A percentile compares a stretch with the other conserved stretches of the same genome.
These are phyloP conservation scores for Schoenoplectus tabernaemontani DNA, from an alignment of 202 grass and related monocot species.

Conservation along the genomic window DNA sequence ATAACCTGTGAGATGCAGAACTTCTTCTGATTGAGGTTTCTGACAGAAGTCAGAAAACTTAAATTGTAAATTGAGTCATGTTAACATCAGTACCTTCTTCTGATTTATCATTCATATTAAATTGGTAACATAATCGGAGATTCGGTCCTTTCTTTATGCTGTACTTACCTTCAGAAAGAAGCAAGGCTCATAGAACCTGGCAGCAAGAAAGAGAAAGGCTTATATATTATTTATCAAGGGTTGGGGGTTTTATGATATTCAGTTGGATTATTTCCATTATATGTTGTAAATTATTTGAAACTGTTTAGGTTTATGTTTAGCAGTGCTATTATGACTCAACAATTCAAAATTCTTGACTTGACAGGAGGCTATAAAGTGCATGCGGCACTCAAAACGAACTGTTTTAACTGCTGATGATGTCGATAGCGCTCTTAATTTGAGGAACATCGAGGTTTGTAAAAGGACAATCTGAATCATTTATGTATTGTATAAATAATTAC, in stretches of 20 bases:
- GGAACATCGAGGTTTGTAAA: constrained; percentile 75
- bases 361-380: constrained; percentile 94
- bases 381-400: constrained; percentile 88
- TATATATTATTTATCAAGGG: not conserved
- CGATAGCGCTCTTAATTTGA: constrained; percentile 79
- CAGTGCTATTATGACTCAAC: not conserved
- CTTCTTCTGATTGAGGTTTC: too few relatives aligned
- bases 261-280: not conserved
- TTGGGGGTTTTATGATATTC: not conserved
- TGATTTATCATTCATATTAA: not conserved
- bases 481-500: not conserved
- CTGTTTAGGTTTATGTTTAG: not conserved
- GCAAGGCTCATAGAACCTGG: not conserved
- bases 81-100: not conserved
- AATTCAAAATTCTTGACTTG: not conserved
- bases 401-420: constrained; percentile 76
- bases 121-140: not conserved
- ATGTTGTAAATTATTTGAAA: not conserved
- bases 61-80: not conserved
- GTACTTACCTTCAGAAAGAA: not conserved
- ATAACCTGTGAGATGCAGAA: not conserved
- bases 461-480: not conserved
- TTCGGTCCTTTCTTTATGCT: not conserved
- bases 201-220: not conserved
- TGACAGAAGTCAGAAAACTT: not conserved